Evolutionary conservation across 2,329 filamentous ascomycete species (phyloP).

Genomic region (Claviceps digitariae): DNA sequence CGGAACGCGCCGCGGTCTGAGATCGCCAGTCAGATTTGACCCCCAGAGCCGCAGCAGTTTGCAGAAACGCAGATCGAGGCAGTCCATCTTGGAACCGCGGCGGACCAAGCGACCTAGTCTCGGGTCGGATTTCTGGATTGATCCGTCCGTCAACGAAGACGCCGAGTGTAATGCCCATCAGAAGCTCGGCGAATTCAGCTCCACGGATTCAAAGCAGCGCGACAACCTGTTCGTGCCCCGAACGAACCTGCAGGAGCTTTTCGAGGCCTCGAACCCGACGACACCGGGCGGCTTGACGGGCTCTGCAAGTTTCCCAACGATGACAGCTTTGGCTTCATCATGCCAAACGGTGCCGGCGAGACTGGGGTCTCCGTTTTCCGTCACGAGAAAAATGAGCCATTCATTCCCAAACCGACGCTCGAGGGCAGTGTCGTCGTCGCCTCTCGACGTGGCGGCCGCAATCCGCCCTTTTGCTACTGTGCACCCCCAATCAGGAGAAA

Average conservation of each 20-base stretch:
- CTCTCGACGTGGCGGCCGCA: constrained; percentile 29
- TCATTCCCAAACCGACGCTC: constrained; percentile 48
- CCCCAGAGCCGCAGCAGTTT: constrained; percentile 35
- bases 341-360: constrained; percentile 27
- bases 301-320: background rate
- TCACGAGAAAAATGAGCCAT: constrained; percentile 32
- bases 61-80: constrained; percentile 40
- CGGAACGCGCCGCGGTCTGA: constrained; percentile 34
- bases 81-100: constrained; percentile 32
- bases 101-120: constrained; percentile 39
- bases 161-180: constrained; percentile 8
- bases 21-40: constrained; percentile 38
- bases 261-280: constrained; percentile 18
- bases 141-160: constrained; percentile 22
- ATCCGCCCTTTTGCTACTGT: constrained; percentile 44
- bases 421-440: constrained; percentile 26
- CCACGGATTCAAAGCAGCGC: constrained; percentile 17
- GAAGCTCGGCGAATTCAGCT: constrained; percentile 20
- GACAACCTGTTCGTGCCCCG: constrained; percentile 28
- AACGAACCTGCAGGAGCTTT: constrained; percentile 27
- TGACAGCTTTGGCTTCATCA: constrained; percentile 11
- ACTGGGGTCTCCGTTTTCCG: constrained; percentile 46
- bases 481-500: constrained; percentile 28
- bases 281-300: background rate
- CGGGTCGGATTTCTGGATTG: constrained; percentile 39